phyloP scores from a whole-genome alignment of 2,329 filamentous ascomycete genomes.

The Hirsutella rhossiliensis region DNA sequence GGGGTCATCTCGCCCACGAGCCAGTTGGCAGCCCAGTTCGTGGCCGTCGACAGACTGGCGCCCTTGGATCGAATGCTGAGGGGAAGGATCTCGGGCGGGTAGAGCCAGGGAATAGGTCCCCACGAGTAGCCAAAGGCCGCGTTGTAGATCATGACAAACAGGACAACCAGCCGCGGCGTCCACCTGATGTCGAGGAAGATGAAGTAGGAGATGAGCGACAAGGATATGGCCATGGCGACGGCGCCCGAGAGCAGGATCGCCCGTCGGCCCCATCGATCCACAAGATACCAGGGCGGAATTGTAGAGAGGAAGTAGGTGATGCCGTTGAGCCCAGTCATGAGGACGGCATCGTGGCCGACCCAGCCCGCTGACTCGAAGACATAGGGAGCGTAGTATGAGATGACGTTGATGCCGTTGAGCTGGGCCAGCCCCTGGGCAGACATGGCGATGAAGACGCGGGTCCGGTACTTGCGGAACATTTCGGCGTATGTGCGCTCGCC shows the following conservation, averaged over 20 bases:
- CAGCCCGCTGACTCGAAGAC: constrained; percentile 98
- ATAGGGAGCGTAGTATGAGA: constrained; percentile 94
- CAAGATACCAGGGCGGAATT: constrained; percentile 92
- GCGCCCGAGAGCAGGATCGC: constrained; percentile 85
- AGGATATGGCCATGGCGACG: constrained; percentile 74
- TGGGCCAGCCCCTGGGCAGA: constrained; percentile 92
- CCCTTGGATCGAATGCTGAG: constrained; percentile 95
- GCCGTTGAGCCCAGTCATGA: constrained; percentile 96
- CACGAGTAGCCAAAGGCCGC: constrained; percentile 90
- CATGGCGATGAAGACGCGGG: constrained; percentile 96
- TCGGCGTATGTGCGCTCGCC: constrained; percentile 83
- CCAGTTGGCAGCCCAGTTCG: constrained; percentile 99
- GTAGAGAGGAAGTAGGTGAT: constrained; percentile 84
- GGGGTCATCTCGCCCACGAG: constrained; percentile 92
- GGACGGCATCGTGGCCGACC: constrained; percentile 76
- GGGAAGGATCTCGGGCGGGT: constrained; percentile 95
- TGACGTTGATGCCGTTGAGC: constrained; percentile 98
- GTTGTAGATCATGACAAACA: constrained; percentile 98
- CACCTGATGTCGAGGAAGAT: constrained; percentile 71
- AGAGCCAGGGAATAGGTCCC: constrained; percentile 97
- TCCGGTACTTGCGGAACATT: constrained; percentile 90
- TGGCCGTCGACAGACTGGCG: constrained; percentile 86
- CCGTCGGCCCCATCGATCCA: constrained; percentile 82
- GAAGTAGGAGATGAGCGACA: constrained; percentile 90
- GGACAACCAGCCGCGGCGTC: constrained; percentile 76